Evolutionary conservation across 306 rosid genomes (phyloP), one percentile per base, ranked within the genome.

Genomic region (Quercus ilex): DNA sequence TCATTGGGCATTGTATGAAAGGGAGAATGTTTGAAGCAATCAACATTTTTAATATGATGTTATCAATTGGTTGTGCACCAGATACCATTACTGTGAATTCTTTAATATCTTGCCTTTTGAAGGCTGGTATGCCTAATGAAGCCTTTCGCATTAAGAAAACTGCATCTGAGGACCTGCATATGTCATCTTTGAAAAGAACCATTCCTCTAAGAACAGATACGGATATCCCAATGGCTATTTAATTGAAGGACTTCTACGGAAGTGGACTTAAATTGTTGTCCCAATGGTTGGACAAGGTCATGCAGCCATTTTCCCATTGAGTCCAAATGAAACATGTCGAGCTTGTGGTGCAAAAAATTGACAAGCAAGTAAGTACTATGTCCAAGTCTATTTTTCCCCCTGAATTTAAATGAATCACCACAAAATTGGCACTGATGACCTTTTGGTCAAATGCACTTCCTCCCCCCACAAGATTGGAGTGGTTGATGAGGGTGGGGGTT

Each of bases 1-100:
- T 92, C 67, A 78, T 92, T 11, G 97, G 97, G 59, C 90, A 92
- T 80, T 91, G 94, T 85, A 92, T 94, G 98, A 92, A 92, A 78
- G 98, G 97, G 63, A 92, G 90, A 83, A 84, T 84, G 81, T 46
- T 46, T 0, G 93, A 92, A 88, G 97, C 97, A 69, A 89, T 94
- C 77, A 70, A 75, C 58, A 83, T 90, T 67, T 94, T 92, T 75
- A 51, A 91, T 72, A 94, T 81, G 87, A 94, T 94, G 98, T 52
- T 91, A 85, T 90, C 82, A 19, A 62, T 86, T 67, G 88, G 88
- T 74, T 89, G 93, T 86, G 74, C 88, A 28, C 95, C 97, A 1
- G 97, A 94, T 79, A 80, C 86, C 23, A 84, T 91, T 70, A 88
- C 98, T 10, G 76, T 88, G 57, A 75, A 86, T 82, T 83, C 90